phyloP scores from a whole-genome alignment of 1,139 yeast genomes.

The Geotrichum candidum region DNA sequence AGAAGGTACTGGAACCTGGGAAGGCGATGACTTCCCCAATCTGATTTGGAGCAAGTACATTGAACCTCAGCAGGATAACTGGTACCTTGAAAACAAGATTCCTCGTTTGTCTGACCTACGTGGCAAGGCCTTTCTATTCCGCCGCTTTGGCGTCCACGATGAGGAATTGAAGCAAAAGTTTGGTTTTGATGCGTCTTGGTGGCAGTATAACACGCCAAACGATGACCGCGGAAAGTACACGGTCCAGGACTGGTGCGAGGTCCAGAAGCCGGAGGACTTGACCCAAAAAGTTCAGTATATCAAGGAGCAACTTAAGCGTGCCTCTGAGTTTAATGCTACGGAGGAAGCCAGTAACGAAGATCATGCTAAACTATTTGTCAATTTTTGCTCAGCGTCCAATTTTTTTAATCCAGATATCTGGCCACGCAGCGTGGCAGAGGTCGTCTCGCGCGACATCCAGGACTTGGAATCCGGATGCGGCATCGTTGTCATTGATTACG shows the following conservation, averaged over 20 bases:
- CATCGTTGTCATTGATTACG: constrained; percentile 59
- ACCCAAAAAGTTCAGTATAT: constrained; percentile 54
- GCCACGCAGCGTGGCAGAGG: constrained; percentile 63
- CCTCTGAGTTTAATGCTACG: constrained; percentile 46
- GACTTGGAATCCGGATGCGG: constrained; percentile 36
- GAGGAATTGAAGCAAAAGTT: constrained; percentile 40
- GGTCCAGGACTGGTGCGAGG: constrained; percentile 74
- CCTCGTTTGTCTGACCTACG: constrained; percentile 59
- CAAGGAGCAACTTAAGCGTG: constrained; percentile 49
- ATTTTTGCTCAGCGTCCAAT: constrained; percentile 71
- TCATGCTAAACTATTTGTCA: constrained; percentile 50
- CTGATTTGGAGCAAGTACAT: constrained; percentile 58
- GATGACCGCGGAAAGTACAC: constrained; percentile 59
- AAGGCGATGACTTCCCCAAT: constrained; percentile 61
- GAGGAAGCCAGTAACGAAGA: constrained; percentile 36
- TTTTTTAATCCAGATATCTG: constrained; percentile 67
- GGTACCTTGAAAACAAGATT: constrained; percentile 54
- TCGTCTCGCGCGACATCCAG: constrained; percentile 42
- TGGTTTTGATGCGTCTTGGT: constrained; percentile 63
- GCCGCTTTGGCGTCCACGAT: constrained; percentile 61
- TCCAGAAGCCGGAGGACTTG: constrained; percentile 49
- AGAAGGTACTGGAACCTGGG: constrained; percentile 63
- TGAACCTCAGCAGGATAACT: constrained; percentile 45
- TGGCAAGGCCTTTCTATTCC: constrained; percentile 60
- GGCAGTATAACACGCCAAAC: constrained; percentile 62